Percentiles rank a stretch among this genome's conserved stretches.
These are phyloP conservation scores for Euphorbia tirucalli DNA, from an alignment of 345 rosid genomes.

Conservation along the genomic window DNA sequence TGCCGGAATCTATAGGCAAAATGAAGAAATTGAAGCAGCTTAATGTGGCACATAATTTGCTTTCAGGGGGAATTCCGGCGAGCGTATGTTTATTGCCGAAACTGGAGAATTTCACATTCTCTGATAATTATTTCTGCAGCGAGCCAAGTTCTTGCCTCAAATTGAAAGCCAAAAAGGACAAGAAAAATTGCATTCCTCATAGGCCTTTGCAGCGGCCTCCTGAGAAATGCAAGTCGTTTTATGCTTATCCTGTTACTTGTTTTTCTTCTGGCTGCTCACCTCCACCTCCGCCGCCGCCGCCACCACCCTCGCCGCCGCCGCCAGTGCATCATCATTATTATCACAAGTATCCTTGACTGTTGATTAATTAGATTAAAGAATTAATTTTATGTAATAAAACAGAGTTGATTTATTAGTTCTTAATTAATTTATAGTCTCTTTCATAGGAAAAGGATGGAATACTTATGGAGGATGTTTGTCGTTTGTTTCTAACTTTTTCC, in stretches of 20 bases:
- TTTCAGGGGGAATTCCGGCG: slow-evolving; percentile 62
- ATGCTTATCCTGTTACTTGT: slow-evolving; percentile 54
- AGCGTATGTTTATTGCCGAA: slow-evolving; percentile 62
- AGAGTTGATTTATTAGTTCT: neutral
- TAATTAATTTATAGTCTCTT: neutral
- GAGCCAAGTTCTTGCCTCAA: slow-evolving; percentile 62
- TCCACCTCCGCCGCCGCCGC: slow-evolving; percentile 27
- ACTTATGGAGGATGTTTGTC: neutral
- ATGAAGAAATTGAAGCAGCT: slow-evolving; percentile 78
- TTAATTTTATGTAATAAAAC: neutral
- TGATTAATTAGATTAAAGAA: neutral
- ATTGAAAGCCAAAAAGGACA: slow-evolving; percentile 51
- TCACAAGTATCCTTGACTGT: slow-evolving; percentile 5
- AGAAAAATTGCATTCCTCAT: slow-evolving; percentile 55
- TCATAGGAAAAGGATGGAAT: neutral
- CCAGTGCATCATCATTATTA: neutral
- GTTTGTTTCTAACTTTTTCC: neutral
- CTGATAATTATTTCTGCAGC: slow-evolving; percentile 54
- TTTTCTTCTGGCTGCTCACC: slow-evolving; percentile 50
- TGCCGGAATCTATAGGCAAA: slow-evolving; percentile 60
- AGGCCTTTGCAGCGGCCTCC: slow-evolving; percentile 64
- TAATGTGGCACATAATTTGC: slow-evolving; percentile 59
- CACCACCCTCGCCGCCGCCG: neutral
- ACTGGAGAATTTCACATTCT: slow-evolving; percentile 73
- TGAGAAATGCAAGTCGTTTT: slow-evolving; percentile 52